Evolutionary conservation across 495 filamentous ascomycete species (phyloP).

Genomic region (Neohortaea acidophila): DNA sequence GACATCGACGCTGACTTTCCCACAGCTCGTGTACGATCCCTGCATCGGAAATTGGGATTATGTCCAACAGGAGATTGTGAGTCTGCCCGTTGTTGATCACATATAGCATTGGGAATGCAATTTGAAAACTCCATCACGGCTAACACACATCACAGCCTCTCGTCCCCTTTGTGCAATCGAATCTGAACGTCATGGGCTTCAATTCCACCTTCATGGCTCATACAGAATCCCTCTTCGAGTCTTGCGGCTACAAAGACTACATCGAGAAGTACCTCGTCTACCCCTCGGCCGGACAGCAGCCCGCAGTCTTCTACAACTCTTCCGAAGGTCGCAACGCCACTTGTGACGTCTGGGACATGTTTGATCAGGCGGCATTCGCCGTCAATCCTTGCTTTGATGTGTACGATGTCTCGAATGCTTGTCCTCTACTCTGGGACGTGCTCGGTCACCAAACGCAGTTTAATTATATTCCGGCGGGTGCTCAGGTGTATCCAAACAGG

Average conservation of each 20-base stretch:
- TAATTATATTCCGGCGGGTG: too few relatives aligned
- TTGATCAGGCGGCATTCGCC: constrained; percentile 1
- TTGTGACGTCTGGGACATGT: constrained; percentile 6
- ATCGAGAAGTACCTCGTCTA: constrained; percentile 7
- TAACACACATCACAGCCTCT: too few relatives aligned
- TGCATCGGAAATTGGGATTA: constrained; percentile 6
- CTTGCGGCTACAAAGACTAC: constrained; percentile 8
- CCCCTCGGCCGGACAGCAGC: constrained; percentile 3
- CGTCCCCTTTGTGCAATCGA: constrained; percentile 5
- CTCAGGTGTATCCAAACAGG: too few relatives aligned
- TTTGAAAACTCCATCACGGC: constrained; percentile 14
- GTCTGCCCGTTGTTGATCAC: too few relatives aligned
- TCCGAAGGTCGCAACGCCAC: background rate
- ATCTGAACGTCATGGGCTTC: constrained; percentile 4
- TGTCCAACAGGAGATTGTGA: constrained; percentile 2
- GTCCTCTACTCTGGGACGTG: constrained; percentile 1
- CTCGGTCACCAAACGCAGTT: too few relatives aligned
- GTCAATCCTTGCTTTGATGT: constrained; percentile 8
- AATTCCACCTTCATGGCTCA: constrained; percentile 3
- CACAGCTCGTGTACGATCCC: constrained; percentile 14
- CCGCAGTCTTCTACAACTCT: background rate
- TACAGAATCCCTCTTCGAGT: background rate
- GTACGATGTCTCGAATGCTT: constrained; percentile 4
- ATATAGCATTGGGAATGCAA: too few relatives aligned
- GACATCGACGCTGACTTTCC: too few relatives aligned